Percentiles rank a stretch among this genome's conserved stretches.
phyloP scores from a whole-genome alignment of 176 grass and related monocot genomes.

The Triticum urartu region DNA sequence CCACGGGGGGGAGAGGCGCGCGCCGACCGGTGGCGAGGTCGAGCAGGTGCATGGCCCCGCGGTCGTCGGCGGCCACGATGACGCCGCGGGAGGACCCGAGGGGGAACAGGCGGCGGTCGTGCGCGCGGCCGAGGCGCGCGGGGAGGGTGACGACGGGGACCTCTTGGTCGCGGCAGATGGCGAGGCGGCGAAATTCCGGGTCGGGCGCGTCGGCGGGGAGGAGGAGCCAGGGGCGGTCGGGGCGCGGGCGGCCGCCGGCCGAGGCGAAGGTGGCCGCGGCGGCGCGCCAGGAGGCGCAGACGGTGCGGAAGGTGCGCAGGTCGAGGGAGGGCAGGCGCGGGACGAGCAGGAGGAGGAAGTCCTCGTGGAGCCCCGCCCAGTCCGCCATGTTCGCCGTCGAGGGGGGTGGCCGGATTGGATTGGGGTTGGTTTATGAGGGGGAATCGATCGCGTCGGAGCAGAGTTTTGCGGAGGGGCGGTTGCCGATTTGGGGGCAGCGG shows the following conservation, averaged over 20 bases:
- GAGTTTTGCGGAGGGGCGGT: conserved; percentile 12
- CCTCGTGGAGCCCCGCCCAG: conserved; percentile 41
- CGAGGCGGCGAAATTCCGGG: background rate
- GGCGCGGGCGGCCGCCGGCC: background rate
- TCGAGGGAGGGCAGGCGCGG: conserved; percentile 33
- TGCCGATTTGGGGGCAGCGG: conserved; percentile 24
- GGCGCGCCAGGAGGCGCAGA: conserved; percentile 47
- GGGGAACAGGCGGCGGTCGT: conserved; percentile 17
- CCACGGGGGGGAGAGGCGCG: conserved; percentile 19
- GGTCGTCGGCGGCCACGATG: conserved; percentile 35
- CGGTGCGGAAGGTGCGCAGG: conserved; percentile 44
- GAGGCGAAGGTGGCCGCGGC: conserved; percentile 22
- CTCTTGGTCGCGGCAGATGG: conserved; percentile 29
- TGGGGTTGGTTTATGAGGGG: background rate
- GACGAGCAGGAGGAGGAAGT: conserved; percentile 44
- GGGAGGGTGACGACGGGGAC: conserved; percentile 43
- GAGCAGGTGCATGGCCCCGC: conserved; percentile 32
- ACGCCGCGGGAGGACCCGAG: conserved; percentile 33
- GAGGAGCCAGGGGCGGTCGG: conserved; percentile 44
- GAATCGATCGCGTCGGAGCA: conserved; percentile 20
- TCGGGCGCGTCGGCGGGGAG: conserved; percentile 19
- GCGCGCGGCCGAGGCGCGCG: conserved; percentile 28
- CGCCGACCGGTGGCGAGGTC: conserved; percentile 16
- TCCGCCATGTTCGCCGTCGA: conserved; percentile 24
- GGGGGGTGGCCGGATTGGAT: background rate